Percentiles rank a stretch among this genome's conserved stretches.
phyloP scores from a whole-genome alignment of 495 filamentous ascomycete species.

The Aspergillus nanangensis region DNA sequence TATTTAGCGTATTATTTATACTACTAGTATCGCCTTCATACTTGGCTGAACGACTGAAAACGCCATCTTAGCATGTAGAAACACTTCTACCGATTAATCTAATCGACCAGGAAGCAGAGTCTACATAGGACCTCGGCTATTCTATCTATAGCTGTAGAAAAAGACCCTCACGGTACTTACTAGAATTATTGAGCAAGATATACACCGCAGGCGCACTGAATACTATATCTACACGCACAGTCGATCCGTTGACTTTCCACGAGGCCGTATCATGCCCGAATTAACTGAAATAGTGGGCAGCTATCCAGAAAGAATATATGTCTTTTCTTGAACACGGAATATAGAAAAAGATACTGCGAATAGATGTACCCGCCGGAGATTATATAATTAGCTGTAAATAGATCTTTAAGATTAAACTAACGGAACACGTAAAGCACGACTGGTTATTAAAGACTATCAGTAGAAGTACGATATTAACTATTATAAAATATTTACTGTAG shows the following conservation, averaged over 20 bases:
- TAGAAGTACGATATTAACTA: neutral
- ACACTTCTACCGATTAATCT: too few species aligned
- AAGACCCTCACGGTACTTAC: neutral
- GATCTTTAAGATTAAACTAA: slow-evolving; percentile 1
- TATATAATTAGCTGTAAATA: neutral
- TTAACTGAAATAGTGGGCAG: neutral
- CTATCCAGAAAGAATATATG: slow-evolving; percentile 2
- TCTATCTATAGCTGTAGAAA: too few species aligned
- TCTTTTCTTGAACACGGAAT: neutral
- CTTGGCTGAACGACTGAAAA: too few species aligned
- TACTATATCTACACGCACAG: too few species aligned
- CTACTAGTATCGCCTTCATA: too few species aligned
- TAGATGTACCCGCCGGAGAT: neutral
- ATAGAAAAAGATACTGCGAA: neutral
- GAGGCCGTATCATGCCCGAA: neutral
- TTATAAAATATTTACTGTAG: neutral
- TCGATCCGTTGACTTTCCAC: neutral
- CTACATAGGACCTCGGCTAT: too few species aligned
- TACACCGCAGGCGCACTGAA: neutral
- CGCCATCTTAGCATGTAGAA: too few species aligned
- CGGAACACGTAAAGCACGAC: neutral
- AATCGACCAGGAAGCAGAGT: too few species aligned
- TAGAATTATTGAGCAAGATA: neutral
- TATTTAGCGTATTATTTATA: too few species aligned
- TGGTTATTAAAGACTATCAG: neutral